Evolutionary conservation across 768 basidiomycete species (phyloP).

Genomic region (Omphalotus guepiniiformis): DNA sequence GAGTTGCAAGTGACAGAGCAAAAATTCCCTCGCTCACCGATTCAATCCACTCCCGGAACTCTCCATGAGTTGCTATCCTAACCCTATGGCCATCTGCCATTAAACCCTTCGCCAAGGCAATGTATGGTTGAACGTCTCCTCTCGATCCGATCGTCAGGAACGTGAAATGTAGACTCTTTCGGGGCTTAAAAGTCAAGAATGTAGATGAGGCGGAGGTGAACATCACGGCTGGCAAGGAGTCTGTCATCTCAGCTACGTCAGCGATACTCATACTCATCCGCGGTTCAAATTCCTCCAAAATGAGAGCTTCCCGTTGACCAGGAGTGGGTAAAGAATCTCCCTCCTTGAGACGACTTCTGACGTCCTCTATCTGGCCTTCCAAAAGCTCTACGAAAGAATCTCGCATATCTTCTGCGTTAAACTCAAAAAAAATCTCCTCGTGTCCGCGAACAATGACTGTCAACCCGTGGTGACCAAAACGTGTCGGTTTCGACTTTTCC

Average conservation of each 20-base stretch:
- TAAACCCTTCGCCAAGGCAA: slow-evolving; percentile 88
- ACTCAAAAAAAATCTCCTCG: slow-evolving; percentile 97
- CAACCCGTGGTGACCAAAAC: slow-evolving; percentile 87
- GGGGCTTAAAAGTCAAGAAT: slow-evolving; percentile 94
- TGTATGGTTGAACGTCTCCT: slow-evolving; percentile 98
- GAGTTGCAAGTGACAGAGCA: slow-evolving; percentile 1
- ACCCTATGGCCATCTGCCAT: slow-evolving; percentile 86
- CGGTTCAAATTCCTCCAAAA: slow-evolving; percentile 79
- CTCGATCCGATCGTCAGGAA: slow-evolving; percentile 95
- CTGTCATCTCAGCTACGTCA: slow-evolving; percentile 35
- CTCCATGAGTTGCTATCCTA: slow-evolving; percentile 91
- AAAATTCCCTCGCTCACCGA: slow-evolving; percentile 54
- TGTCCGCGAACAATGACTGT: slow-evolving; percentile 91
- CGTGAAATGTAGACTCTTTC: slow-evolving; percentile 80
- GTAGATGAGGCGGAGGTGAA: slow-evolving; percentile 95
- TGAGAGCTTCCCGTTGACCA: slow-evolving; percentile 67
- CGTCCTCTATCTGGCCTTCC: slow-evolving; percentile 76
- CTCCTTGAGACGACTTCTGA: slow-evolving; percentile 42
- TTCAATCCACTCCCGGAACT: slow-evolving; percentile 94
- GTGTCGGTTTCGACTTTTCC: slow-evolving; percentile 82
- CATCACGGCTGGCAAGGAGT: slow-evolving; percentile 86
- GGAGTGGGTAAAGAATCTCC: slow-evolving; percentile 44
- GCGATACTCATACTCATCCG: slow-evolving; percentile 21
- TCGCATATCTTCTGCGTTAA: slow-evolving; percentile 75
- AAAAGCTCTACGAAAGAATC: slow-evolving; percentile 72